Percentiles rank a stretch among this genome's conserved stretches.
Evolutionary conservation across 1,139 yeast species (phyloP).

Genomic region (Kodamaea suecica): DNA sequence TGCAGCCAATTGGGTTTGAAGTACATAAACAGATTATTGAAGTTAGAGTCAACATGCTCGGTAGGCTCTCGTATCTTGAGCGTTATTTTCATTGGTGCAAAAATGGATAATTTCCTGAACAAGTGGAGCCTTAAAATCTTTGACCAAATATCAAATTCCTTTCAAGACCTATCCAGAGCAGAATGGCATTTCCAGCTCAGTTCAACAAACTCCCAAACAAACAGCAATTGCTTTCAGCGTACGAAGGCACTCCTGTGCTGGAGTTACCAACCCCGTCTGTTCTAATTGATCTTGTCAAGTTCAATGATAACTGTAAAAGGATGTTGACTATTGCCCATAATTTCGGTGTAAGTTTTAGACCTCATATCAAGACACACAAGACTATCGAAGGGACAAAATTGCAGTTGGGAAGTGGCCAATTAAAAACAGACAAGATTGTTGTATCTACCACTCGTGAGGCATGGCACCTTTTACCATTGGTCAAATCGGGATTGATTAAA

Average conservation of each 20-base stretch:
- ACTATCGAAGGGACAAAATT: constrained; percentile 34
- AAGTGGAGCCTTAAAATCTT: too few relatives aligned
- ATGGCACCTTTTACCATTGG: constrained; percentile 47
- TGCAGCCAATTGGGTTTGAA: too few relatives aligned
- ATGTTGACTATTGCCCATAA: constrained; percentile 32
- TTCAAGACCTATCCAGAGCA: constrained; percentile 15
- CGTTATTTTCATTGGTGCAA: too few relatives aligned
- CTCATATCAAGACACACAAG: constrained; percentile 78
- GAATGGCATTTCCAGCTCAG: background rate
- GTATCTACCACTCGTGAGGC: constrained; percentile 73
- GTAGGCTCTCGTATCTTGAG: too few relatives aligned
- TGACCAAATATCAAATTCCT: too few relatives aligned
- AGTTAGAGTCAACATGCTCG: too few relatives aligned
- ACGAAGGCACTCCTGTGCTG: constrained; percentile 23
- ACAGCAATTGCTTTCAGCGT: constrained; percentile 19
- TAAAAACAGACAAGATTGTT: constrained; percentile 47
- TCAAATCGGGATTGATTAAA: constrained; percentile 42
- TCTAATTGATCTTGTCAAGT: constrained; percentile 34
- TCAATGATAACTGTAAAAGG: constrained; percentile 24
- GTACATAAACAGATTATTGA: too few relatives aligned
- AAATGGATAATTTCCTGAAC: background rate
- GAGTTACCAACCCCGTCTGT: constrained; percentile 58
- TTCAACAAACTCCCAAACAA: constrained; percentile 21
- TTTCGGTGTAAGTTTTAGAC: constrained; percentile 46
- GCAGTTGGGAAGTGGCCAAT: constrained; percentile 24